A percentile compares a stretch with the other conserved stretches of the same genome.
These are phyloP conservation scores for Ophiostoma angusticollis DNA, from an alignment of 2,329 filamentous ascomycete species.

Conservation along the genomic window DNA sequence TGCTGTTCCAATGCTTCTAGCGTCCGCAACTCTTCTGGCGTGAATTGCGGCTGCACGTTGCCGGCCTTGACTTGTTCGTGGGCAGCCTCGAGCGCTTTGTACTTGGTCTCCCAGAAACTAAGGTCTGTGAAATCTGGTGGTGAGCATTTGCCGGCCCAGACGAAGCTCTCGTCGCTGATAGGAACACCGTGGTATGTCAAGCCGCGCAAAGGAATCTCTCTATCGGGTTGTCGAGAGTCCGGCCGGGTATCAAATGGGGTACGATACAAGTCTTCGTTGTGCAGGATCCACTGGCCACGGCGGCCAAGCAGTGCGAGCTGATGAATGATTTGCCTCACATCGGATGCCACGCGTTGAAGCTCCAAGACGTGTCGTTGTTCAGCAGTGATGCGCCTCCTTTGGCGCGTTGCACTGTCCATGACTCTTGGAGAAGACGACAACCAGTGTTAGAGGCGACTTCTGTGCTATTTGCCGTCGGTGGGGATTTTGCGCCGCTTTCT, in stretches of 20 bases:
- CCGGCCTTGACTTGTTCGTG: background rate
- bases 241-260: slow-evolving; percentile 1
- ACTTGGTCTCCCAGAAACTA: background rate
- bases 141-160: slow-evolving; percentile 1
- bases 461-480: too few relatives aligned
- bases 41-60: slow-evolving; percentile 1
- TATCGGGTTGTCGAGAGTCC: background rate
- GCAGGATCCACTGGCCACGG: slow-evolving; percentile 4
- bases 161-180: background rate
- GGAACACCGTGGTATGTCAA: background rate
- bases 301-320: too few relatives aligned
- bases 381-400: too few relatives aligned
- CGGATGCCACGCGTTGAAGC: too few relatives aligned
- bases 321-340: too few relatives aligned
- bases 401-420: too few relatives aligned
- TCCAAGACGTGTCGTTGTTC: too few relatives aligned
- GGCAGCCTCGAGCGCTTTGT: background rate
- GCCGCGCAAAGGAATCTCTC: background rate
- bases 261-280: slow-evolving; percentile 1
- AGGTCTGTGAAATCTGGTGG: background rate
- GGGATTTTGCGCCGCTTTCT: too few relatives aligned
- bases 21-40: background rate
- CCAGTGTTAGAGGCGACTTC: too few relatives aligned
- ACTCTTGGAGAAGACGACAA: too few relatives aligned
- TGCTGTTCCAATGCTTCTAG: slow-evolving; percentile 3